phyloP scores from a whole-genome alignment of 2,329 filamentous ascomycete species.

The Diplocarpon rosae region DNA sequence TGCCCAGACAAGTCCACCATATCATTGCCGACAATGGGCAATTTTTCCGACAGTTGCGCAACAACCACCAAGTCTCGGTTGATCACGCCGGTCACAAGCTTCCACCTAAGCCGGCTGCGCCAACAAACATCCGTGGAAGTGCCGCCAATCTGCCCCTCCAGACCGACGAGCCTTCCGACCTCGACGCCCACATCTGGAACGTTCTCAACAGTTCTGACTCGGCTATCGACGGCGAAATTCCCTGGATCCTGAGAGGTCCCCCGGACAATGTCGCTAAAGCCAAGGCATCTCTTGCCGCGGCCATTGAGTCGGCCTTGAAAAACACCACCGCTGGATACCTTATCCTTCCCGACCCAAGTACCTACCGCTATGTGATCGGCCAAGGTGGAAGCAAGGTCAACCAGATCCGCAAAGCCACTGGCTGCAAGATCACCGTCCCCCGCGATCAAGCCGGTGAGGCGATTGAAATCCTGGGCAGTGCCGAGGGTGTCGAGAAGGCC shows the following conservation, averaged over 20 bases:
- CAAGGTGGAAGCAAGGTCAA: slow-evolving; percentile 86
- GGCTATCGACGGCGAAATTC: slow-evolving; percentile 55
- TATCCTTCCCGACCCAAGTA: slow-evolving; percentile 72
- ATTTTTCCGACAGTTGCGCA: slow-evolving; percentile 84
- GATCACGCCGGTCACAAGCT: slow-evolving; percentile 76
- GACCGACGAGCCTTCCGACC: slow-evolving; percentile 65
- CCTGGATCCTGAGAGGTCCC: slow-evolving; percentile 79
- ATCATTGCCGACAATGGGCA: slow-evolving; percentile 77
- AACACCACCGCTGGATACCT: slow-evolving; percentile 73
- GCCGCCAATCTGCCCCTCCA: slow-evolving; percentile 71
- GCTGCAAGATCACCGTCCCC: slow-evolving; percentile 89
- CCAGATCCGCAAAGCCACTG: slow-evolving; percentile 80
- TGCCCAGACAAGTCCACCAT: slow-evolving; percentile 78
- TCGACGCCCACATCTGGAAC: slow-evolving; percentile 72
- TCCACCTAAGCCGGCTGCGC: slow-evolving; percentile 55
- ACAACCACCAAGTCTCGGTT: slow-evolving; percentile 78
- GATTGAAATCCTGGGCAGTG: slow-evolving; percentile 76
- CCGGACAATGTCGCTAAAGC: slow-evolving; percentile 74
- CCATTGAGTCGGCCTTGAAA: slow-evolving; percentile 60
- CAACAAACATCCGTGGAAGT: slow-evolving; percentile 39
- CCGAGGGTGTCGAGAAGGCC: slow-evolving; percentile 74
- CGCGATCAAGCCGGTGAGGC: slow-evolving; percentile 70
- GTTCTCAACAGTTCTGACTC: slow-evolving; percentile 52
- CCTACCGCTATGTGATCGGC: slow-evolving; percentile 85
- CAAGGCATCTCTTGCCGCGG: slow-evolving; percentile 59